Base-by-base conservation (phyloP, 2,329 filamentous ascomycete genomes). In the Trichoderma harzianum region DNA sequence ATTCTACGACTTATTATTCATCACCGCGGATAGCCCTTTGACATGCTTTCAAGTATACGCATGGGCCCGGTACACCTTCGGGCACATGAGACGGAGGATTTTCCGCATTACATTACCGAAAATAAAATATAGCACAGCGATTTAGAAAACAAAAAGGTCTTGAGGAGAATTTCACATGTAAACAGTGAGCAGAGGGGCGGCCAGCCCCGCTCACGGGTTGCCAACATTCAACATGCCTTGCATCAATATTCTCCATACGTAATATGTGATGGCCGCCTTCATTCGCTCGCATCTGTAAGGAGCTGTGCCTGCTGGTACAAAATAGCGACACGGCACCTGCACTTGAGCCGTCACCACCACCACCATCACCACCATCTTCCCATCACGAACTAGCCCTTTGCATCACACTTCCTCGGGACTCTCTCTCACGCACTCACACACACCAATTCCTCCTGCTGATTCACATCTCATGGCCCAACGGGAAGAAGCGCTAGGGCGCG, bases 401-500 rank as follows among this genome's bases (percentile, higher is more conserved):
- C 57, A 43, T 58, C 36, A 24, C 26, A 28, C 30, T 55, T 55
- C 47, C 43, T 34, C 39, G 28, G 28, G 55, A 28, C 30, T 47
- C 30, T 30, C 36, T 39, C 36, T 39, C 36, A 18, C 36, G 8
- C 36, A n/a, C 39, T 1, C 39, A n/a, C 18, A 34, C 36, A 34
- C 57, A 34, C 57, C 28, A 60, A 60, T 60, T 21, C 32, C n/a
- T 60, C 32, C 57, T 60, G 57, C 57, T 30, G 36, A 21, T 62
- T 53, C 55, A 61, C 34, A 51, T 47, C 26, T 60, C 26, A 36
- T 14, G 28, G 63, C 21, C 21, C 24, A 21, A 16, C 68, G 68
- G 68, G 68, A 70, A 43, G 60, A 70, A 64, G 68, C 68, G 68
- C 68, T 70, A 70, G 68, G 60, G 60, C 68, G 60, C 60, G 47